Base-by-base conservation (phyloP, 257 asterid genomes). In the Nicotiana knightiana region DNA sequence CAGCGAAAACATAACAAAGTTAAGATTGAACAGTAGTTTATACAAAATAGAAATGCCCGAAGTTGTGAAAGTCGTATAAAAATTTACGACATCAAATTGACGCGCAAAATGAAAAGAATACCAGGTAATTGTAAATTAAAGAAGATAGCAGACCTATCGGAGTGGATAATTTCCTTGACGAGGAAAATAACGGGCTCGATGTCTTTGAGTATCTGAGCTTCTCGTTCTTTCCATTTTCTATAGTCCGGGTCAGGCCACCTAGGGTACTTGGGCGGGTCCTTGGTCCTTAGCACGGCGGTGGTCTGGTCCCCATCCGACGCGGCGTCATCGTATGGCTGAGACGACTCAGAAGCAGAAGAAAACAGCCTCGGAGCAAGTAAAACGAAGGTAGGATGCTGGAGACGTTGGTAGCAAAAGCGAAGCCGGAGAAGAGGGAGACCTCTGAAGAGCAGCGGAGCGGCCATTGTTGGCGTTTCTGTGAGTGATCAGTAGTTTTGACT, bases 81-180 rank as follows among this genome's bases (percentile, higher is more conserved):
- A 32, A 32, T 32, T 0, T 3, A 32, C 35, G 35, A 32, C 35
- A 32, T 32, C 35, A 32, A 32, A 32, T 32, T 32, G 4, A 32
- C 35, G 35, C 35, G 35, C 35, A 32, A 32, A 32, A 32, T 32
- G 35, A 32, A 32, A 32, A 32, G 35, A 32, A 32, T 32, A 32
- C 35, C 33, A 32, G 33, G 35, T 32, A 32, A 32, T 32, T 3
- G 51, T 43, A 43, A 43, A 43, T 43, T 43, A 43, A 59, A 4
- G 43, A 59, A 35, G 18, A 16, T 33, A 32, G 16, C 43, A 48
- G 5, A 93, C 97, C 96, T 92, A 17, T 88, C 35, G 0, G 98
- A 93, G 89, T 95, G 99, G 68, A 95, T 93, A 62, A 95, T 93
- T 65, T 90, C 90, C 81, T 95, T 95, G 70, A 93, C 83, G 55